Conservation (phyloP, 1,139 yeast genomes). For the Yueomyces sp. region DNA sequence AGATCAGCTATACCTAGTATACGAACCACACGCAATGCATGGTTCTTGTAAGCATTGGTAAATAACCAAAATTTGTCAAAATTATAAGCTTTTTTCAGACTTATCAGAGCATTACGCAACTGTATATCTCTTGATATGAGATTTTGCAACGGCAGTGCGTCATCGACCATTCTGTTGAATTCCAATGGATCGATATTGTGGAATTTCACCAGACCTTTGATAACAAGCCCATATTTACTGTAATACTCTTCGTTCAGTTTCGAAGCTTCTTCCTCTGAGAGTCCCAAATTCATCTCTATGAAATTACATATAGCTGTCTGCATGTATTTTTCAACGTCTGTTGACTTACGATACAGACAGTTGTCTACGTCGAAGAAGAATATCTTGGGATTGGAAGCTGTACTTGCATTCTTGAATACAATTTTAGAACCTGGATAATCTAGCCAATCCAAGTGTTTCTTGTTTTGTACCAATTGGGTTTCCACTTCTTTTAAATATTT, state of each 20-base stretch:
- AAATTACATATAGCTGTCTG: slow-evolving; percentile 72
- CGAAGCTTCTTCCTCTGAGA: slow-evolving; percentile 65
- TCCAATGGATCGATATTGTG: slow-evolving; percentile 81
- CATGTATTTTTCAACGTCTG: slow-evolving; percentile 77
- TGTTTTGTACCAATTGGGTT: slow-evolving; percentile 19
- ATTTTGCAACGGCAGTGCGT: slow-evolving; percentile 72
- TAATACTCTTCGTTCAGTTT: slow-evolving; percentile 63
- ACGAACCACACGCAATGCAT: slow-evolving; percentile 65
- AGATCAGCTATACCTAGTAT: slow-evolving; percentile 78
- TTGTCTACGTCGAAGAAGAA: slow-evolving; percentile 91
- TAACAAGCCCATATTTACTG: slow-evolving; percentile 78
- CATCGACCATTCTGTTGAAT: slow-evolving; percentile 82
- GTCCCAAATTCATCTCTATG: slow-evolving; percentile 49
- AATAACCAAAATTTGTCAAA: slow-evolving; percentile 67
- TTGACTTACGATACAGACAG: slow-evolving; percentile 65
- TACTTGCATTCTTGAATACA: slow-evolving; percentile 14
- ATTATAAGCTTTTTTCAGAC: slow-evolving; percentile 33
- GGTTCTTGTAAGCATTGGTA: slow-evolving; percentile 88
- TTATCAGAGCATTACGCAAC: slow-evolving; percentile 39
- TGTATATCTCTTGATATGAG: slow-evolving; percentile 50
- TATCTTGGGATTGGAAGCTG: slow-evolving; percentile 27
- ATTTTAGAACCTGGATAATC: slow-evolving; percentile 25
- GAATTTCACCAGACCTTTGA: slow-evolving; percentile 78
- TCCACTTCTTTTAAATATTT: slow-evolving; percentile 8
- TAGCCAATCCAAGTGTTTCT: slow-evolving; percentile 22